Base-by-base conservation (phyloP, 192 early-diverging fungal genomes). In the Powellomyces hirtus region DNA sequence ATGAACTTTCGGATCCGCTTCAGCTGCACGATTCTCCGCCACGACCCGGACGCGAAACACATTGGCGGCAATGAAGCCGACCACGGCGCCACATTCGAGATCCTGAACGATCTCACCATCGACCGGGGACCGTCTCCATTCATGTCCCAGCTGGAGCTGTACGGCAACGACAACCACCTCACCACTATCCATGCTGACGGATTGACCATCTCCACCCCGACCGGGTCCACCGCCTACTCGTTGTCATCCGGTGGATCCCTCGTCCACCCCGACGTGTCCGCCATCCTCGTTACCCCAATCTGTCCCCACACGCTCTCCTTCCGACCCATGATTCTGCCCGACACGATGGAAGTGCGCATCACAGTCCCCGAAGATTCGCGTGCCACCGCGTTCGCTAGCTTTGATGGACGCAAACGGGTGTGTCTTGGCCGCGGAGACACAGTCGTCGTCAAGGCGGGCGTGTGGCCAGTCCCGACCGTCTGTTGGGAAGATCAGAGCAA, bases 101-200 rank as follows among this genome's bases (percentile, higher is more conserved):
- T 99, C 31, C 74, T 99, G 61, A 99, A 99, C 61, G 97, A 98
- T 62, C 72, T 98, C 18, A 92, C 95, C 0, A 87, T 98, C 24
- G 96, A 98, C 76, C 89, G 96, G 42, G 85, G 97, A 4, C 95
- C 95, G 10, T 90, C 88, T 55, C 87, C 97, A 2, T 96, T 92
- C 62, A 90, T 99, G 86, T 84, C 85, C 36, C 79, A 92, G 64
- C 79, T 98, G 56, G 83, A 85, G 68, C 66, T 85, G 33, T 86
- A 90, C 81, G 96, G 91, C n/a, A 92, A 98, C 62, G 91, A 94
- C 35, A 77, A 86, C 57, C 93, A 95, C 63, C 76, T 99, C 38
- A 99, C 97, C 2, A 96, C 96, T 0, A 90, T 95, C 6, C 92
- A 95, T 64, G 95, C 95, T 0, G 96, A 98, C 71, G 97, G 97